These are phyloP conservation scores for Phoenix roebelenii DNA, from an alignment of 176 grass and related monocot genomes.

Conservation along the genomic window DNA sequence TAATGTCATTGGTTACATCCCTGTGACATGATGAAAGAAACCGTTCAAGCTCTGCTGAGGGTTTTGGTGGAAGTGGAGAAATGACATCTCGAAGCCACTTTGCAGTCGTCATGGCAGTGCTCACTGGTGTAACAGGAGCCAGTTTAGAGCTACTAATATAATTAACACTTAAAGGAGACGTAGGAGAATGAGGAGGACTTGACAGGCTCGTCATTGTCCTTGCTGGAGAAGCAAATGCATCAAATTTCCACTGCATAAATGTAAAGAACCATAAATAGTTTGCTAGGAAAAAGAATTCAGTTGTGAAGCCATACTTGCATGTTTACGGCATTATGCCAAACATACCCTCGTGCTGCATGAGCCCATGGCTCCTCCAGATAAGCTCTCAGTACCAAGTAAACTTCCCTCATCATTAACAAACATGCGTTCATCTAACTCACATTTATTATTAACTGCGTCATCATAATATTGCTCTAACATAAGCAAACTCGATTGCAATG, in stretches of 20 bases:
- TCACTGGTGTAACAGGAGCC: constrained; percentile 73
- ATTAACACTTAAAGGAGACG: constrained; percentile 39
- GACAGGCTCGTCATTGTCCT: constrained; percentile 60
- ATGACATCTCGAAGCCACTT: constrained; percentile 92
- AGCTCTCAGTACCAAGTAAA: constrained; percentile 23
- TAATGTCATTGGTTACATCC: constrained; percentile 45
- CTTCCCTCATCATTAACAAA: constrained; percentile 51
- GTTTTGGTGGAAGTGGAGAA: constrained; percentile 61
- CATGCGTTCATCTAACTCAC: constrained; percentile 57
- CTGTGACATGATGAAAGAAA: constrained; percentile 60
- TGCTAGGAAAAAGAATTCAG: constrained; percentile 11
- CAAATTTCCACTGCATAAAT: constrained; percentile 57
- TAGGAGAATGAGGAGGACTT: constrained; percentile 63
- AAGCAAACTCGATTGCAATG: constrained; percentile 44
- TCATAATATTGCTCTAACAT: constrained; percentile 58
- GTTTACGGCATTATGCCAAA: neutral
- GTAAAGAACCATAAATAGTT: constrained; percentile 16
- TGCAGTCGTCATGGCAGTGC: constrained; percentile 86
- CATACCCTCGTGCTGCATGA: constrained; percentile 46
- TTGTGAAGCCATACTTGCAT: constrained; percentile 9
- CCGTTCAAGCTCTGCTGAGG: constrained; percentile 54
- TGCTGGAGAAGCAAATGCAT: constrained; percentile 66
- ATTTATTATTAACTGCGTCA: constrained; percentile 28
- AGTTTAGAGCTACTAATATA: constrained; percentile 38
- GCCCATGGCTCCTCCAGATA: constrained; percentile 23